Evolutionary conservation across 1,284 basidiomycete genomes (phyloP).

Genomic region (Melanopsichium pennsylvanicum): DNA sequence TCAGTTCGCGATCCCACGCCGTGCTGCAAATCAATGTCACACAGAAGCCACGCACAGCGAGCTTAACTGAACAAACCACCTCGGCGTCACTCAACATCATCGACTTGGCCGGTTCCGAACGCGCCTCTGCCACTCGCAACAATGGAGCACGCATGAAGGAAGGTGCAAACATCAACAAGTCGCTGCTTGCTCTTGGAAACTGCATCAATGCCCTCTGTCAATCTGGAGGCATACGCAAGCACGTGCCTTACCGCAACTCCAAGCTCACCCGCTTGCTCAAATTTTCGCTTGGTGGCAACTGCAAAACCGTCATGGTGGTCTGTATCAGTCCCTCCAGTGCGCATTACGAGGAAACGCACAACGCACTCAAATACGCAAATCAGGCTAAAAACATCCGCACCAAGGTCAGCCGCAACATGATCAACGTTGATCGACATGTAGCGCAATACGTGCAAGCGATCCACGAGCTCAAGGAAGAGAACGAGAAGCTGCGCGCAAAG

Average conservation of each 20-base stretch:
- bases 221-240: slow-evolving; percentile 49
- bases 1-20: slow-evolving; percentile 62
- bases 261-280: slow-evolving; percentile 65
- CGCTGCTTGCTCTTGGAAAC: slow-evolving; percentile 63
- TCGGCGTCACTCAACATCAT: slow-evolving; percentile 65
- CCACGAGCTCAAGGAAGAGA: slow-evolving; percentile 81
- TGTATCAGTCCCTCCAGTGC: slow-evolving; percentile 64
- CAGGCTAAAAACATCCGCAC: slow-evolving; percentile 66
- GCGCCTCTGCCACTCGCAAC: slow-evolving; percentile 63
- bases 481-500: slow-evolving; percentile 84
- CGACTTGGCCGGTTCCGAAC: slow-evolving; percentile 64
- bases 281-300: slow-evolving; percentile 66
- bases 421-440: slow-evolving; percentile 65
- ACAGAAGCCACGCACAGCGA: slow-evolving; percentile 61
- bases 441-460: slow-evolving; percentile 80
- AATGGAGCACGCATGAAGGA: slow-evolving; percentile 66
- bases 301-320: slow-evolving; percentile 66
- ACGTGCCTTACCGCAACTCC: slow-evolving; percentile 64
- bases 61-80: slow-evolving; percentile 57
- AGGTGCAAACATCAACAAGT: slow-evolving; percentile 66
- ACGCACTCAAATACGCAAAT: slow-evolving; percentile 66
- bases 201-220: slow-evolving; percentile 66
- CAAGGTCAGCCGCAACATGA: slow-evolving; percentile 63
- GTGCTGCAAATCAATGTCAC: slow-evolving; percentile 65
- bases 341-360: slow-evolving; percentile 66